Conservation (phyloP, 108 stramenopile genomes). For the Nitzschia putrida region DNA sequence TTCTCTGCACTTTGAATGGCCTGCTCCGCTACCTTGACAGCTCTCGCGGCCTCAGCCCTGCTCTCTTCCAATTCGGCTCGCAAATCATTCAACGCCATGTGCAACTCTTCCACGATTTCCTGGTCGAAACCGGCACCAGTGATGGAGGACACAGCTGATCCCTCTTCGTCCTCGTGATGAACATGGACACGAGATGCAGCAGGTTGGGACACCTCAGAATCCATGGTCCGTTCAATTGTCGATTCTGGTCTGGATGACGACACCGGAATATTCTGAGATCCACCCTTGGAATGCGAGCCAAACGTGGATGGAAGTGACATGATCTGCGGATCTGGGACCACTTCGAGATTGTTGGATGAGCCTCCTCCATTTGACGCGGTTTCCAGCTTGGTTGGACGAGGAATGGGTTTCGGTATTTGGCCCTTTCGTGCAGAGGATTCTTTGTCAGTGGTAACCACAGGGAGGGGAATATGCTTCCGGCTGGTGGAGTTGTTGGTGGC, state of each 20-base stretch:
- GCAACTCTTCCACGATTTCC: conserved; percentile 88
- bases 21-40: conserved; percentile 90
- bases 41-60: conserved; percentile 84
- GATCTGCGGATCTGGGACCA: conserved; percentile 16
- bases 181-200: conserved; percentile 2
- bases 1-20: conserved; percentile 91
- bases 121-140: conserved; percentile 85
- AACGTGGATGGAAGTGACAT: conserved; percentile 6
- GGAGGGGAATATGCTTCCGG: conserved; percentile 23
- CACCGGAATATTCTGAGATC: background rate
- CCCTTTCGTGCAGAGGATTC: background rate
- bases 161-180: conserved; percentile 28
- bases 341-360: background rate
- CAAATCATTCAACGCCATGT: conserved; percentile 74
- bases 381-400: background rate
- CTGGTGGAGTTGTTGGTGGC: conserved; percentile 25
- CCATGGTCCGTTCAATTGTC: background rate
- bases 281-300: background rate
- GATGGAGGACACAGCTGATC: conserved; percentile 74
- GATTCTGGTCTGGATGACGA: conserved; percentile 5
- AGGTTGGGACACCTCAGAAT: conserved; percentile 1
- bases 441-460: conserved; percentile 23
- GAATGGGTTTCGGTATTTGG: background rate
- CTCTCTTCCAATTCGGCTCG: conserved; percentile 78
- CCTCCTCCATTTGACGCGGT: background rate